Percentiles rank a stretch among this genome's conserved stretches.
Conservation (phyloP, 495 filamentous ascomycete species). For the Penicillium lividum region DNA sequence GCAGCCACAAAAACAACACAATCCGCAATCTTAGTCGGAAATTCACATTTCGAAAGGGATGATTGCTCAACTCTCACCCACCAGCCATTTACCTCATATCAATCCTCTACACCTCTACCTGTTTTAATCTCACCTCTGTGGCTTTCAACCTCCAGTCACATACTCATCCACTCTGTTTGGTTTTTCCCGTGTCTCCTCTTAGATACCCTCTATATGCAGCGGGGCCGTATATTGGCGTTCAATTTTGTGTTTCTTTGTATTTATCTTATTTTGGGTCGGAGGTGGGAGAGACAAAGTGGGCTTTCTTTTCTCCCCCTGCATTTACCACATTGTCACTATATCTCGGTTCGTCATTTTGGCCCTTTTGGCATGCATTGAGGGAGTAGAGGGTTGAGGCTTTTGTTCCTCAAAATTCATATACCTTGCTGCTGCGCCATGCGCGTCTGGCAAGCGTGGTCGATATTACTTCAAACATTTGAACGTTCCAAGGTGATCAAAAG, state of each 20-base stretch:
- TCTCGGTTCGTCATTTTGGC: slow-evolving; percentile 8
- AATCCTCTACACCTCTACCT: slow-evolving; percentile 10
- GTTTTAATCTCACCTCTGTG: background rate
- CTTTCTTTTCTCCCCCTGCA: background rate
- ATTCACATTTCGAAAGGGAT: slow-evolving; percentile 33
- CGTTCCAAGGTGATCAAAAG: background rate
- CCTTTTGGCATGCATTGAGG: slow-evolving; percentile 19
- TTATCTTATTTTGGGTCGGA: background rate
- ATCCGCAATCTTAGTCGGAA: slow-evolving; percentile 48
- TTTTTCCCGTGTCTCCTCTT: slow-evolving; percentile 18
- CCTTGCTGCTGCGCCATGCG: slow-evolving; percentile 1
- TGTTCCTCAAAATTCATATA: slow-evolving; percentile 4
- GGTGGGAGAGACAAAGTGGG: slow-evolving; percentile 1
- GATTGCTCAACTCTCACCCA: slow-evolving; percentile 1
- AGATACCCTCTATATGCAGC: slow-evolving; percentile 34
- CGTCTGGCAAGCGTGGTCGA: background rate
- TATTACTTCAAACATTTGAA: background rate
- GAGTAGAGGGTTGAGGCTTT: slow-evolving; percentile 15
- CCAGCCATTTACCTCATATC: background rate
- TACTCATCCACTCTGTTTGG: background rate
- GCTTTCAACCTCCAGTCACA: slow-evolving; percentile 13
- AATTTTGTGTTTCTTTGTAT: slow-evolving; percentile 6
- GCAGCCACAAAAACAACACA: slow-evolving; percentile 34
- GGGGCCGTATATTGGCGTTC: slow-evolving; percentile 34
- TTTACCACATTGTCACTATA: background rate